phyloP scores from a whole-genome alignment of 2,329 filamentous ascomycete species.

The Curvularia hawaiiensis region DNA sequence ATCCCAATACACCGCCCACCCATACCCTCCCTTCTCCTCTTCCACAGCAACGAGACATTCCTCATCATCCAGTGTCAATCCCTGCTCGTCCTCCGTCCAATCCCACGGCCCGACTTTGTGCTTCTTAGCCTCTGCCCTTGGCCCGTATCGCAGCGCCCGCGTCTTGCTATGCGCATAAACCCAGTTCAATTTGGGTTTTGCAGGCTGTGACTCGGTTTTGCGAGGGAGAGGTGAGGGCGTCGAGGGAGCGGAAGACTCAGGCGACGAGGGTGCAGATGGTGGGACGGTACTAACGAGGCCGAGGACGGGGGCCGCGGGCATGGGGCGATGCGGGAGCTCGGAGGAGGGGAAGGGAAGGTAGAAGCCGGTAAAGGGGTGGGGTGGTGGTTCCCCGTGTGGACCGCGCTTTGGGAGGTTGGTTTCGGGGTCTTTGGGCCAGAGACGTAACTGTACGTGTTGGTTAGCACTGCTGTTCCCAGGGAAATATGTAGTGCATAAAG shows the following conservation, averaged over 20 bases:
- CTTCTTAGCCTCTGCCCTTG: slow-evolving; percentile 71
- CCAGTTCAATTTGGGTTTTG: slow-evolving; percentile 67
- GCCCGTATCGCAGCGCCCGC: slow-evolving; percentile 66
- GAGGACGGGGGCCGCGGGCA: slow-evolving; percentile 47
- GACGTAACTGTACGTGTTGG: slow-evolving; percentile 32
- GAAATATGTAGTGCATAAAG: neutral
- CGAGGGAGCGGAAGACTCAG: slow-evolving; percentile 43
- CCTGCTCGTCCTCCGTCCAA: slow-evolving; percentile 68
- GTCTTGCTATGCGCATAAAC: slow-evolving; percentile 67
- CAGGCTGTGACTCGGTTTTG: slow-evolving; percentile 4
- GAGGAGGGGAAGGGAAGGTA: slow-evolving; percentile 56
- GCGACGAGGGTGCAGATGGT: slow-evolving; percentile 1
- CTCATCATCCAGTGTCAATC: slow-evolving; percentile 60
- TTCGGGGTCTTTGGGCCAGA: slow-evolving; percentile 45
- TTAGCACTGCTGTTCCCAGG: neutral
- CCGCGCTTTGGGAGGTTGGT: slow-evolving; percentile 34
- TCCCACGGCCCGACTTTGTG: slow-evolving; percentile 83
- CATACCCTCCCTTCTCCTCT: slow-evolving; percentile 52
- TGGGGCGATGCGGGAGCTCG: slow-evolving; percentile 44
- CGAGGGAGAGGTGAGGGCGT: slow-evolving; percentile 11
- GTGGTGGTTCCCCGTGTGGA: slow-evolving; percentile 31
- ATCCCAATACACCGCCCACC: slow-evolving; percentile 62
- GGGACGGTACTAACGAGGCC: slow-evolving; percentile 58
- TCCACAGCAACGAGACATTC: slow-evolving; percentile 64
- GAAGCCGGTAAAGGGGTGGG: slow-evolving; percentile 57